These are phyloP conservation scores for Ophiocordyceps sinensis DNA, from an alignment of 2,329 filamentous ascomycete genomes.

Conservation along the genomic window DNA sequence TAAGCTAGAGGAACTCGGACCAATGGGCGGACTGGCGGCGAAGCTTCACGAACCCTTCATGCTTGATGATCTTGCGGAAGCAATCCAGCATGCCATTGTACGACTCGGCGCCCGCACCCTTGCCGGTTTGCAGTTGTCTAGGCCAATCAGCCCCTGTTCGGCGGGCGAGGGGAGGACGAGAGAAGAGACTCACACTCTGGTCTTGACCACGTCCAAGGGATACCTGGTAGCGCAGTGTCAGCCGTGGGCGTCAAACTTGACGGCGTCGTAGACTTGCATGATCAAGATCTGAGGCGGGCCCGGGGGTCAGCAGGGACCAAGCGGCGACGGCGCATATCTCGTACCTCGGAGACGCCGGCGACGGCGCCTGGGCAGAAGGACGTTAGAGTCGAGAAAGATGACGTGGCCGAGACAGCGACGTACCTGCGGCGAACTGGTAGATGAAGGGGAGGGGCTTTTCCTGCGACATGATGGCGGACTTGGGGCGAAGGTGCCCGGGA, in stretches of 20 bases:
- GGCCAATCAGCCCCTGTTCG: neutral
- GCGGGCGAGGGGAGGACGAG: neutral
- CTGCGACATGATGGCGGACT: conserved; percentile 40
- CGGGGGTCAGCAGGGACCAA: neutral
- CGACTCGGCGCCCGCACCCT: conserved; percentile 56
- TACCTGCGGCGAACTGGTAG: conserved; percentile 91
- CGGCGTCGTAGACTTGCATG: conserved; percentile 43
- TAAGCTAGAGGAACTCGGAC: conserved; percentile 7
- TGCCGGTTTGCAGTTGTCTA: conserved; percentile 77
- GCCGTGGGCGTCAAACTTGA: conserved; percentile 1
- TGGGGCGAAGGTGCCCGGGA: neutral
- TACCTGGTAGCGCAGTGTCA: conserved; percentile 49
- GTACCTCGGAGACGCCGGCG: conserved; percentile 92
- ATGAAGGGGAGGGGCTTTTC: conserved; percentile 73
- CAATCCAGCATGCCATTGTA: conserved; percentile 98
- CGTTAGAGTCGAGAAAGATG: neutral
- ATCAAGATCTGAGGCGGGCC: conserved; percentile 56
- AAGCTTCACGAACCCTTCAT: conserved; percentile 59
- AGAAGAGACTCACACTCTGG: conserved; percentile 61
- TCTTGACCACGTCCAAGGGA: conserved; percentile 96
- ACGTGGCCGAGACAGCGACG: conserved; percentile 15
- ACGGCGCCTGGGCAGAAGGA: conserved; percentile 51
- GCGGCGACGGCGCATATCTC: neutral
- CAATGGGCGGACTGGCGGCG: neutral
- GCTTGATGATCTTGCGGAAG: conserved; percentile 90